These are phyloP conservation scores for Coffea humblotiana DNA, from an alignment of 305 asterid genomes.

Conservation along the genomic window DNA sequence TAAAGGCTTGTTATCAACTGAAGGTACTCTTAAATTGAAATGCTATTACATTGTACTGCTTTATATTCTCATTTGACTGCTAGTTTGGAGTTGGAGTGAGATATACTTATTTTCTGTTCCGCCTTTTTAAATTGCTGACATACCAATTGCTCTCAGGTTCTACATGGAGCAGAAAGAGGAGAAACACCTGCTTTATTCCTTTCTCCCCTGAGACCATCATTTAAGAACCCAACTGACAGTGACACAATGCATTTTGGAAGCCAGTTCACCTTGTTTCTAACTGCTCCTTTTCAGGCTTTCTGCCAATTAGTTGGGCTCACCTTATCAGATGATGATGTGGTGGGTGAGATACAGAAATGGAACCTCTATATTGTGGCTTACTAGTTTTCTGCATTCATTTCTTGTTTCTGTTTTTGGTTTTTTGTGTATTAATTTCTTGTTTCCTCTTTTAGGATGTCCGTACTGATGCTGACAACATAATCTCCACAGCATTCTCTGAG, in stretches of 20 bases:
- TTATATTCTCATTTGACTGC: neutral
- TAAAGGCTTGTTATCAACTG: neutral
- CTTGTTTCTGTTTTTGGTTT: slow-evolving; percentile 13
- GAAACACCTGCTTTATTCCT: slow-evolving; percentile 86
- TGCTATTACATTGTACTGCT: neutral
- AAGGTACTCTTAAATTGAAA: neutral
- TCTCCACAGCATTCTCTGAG: slow-evolving; percentile 71
- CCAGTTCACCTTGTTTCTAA: slow-evolving; percentile 90
- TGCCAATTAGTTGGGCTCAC: slow-evolving; percentile 74
- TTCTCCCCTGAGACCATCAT: slow-evolving; percentile 77
- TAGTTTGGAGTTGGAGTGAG: neutral
- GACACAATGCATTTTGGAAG: slow-evolving; percentile 66
- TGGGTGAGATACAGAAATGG: slow-evolving; percentile 34
- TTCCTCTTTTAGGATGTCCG: slow-evolving; percentile 51
- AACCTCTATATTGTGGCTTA: slow-evolving; percentile 14
- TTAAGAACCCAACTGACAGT: slow-evolving; percentile 50
- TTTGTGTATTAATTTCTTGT: neutral
- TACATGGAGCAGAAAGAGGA: slow-evolving; percentile 91
- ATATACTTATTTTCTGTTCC: neutral
- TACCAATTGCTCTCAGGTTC: slow-evolving; percentile 50
- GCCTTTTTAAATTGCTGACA: slow-evolving; percentile 30
- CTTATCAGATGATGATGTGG: slow-evolving; percentile 50
- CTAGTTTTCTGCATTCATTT: neutral
- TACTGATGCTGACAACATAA: slow-evolving; percentile 53
- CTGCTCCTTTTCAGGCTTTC: slow-evolving; percentile 90